A percentile compares a stretch with the other conserved stretches of the same genome.
Evolutionary conservation across 768 basidiomycete species (phyloP).

Genomic region (Ramaria sp.): DNA sequence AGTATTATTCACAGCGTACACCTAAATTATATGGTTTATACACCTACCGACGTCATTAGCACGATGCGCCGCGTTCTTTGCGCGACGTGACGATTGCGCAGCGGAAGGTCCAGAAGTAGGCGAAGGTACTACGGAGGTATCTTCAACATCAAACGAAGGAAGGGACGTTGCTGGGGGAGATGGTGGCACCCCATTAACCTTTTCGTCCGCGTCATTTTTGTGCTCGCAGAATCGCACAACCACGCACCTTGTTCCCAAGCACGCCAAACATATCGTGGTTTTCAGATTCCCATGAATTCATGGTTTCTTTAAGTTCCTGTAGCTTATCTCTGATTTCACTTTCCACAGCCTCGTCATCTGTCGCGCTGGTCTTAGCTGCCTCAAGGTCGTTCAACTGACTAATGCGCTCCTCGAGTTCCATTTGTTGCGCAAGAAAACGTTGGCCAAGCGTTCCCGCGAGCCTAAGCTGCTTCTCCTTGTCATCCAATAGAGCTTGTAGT

Average conservation of each 20-base stretch:
- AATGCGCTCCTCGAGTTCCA: constrained; percentile 85
- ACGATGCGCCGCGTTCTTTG: constrained; percentile 85
- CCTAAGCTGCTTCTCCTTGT: constrained; percentile 86
- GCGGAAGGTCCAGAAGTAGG: constrained; percentile 53
- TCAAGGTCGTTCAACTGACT: constrained; percentile 49
- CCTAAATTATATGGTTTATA: constrained; percentile 3
- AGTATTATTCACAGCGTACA: constrained; percentile 11
- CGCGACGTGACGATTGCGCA: constrained; percentile 71
- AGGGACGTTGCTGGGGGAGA: constrained; percentile 13
- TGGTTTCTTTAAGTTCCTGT: constrained; percentile 64
- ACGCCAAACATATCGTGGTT: constrained; percentile 65
- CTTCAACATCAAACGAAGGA: not conserved
- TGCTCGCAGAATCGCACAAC: constrained; percentile 10
- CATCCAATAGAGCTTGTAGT: constrained; percentile 58
- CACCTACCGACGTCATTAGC: constrained; percentile 79
- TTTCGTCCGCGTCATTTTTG: constrained; percentile 5
- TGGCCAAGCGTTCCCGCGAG: constrained; percentile 90
- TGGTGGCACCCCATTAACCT: constrained; percentile 31
- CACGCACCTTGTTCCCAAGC: constrained; percentile 53
- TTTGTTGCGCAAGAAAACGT: constrained; percentile 85
- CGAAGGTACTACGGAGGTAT: not conserved
- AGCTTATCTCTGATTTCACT: constrained; percentile 61
- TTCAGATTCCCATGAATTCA: constrained; percentile 69
- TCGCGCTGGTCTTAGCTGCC: constrained; percentile 33
- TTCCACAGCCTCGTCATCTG: constrained; percentile 54